Conservation (phyloP, 2,329 filamentous ascomycete species). For the Emmonsia crescens region DNA sequence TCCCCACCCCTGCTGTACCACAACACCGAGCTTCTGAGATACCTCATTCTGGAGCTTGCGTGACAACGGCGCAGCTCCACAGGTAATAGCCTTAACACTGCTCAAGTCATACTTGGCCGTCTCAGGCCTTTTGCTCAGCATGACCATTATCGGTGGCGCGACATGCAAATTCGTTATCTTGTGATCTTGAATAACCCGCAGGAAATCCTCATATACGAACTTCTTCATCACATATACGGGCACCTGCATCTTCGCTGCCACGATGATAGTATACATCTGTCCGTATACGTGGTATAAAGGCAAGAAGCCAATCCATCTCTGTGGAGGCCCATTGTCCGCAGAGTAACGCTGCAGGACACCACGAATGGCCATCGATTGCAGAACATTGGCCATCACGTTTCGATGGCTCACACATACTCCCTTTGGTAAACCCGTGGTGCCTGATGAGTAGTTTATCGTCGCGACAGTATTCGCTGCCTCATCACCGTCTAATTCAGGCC, state of each 20-base stretch:
- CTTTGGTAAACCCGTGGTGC: conserved; percentile 84
- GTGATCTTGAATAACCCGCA: conserved; percentile 61
- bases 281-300: conserved; percentile 9
- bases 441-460: conserved; percentile 61
- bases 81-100: conserved; percentile 70
- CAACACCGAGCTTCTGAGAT: conserved; percentile 56
- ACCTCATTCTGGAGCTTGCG: conserved; percentile 66
- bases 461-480: conserved; percentile 23
- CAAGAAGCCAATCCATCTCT: conserved; percentile 8
- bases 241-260: conserved; percentile 34
- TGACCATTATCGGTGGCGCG: conserved; percentile 71
- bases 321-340: not conserved
- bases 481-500: conserved; percentile 1
- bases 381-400: conserved; percentile 68
- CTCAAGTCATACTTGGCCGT: conserved; percentile 72
- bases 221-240: conserved; percentile 59
- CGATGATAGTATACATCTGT: conserved; percentile 38
- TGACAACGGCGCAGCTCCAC: conserved; percentile 73
- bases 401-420: conserved; percentile 76
- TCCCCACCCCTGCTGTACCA: conserved; percentile 89
- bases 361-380: conserved; percentile 37
- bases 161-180: conserved; percentile 67
- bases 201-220: conserved; percentile 73
- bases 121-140: conserved; percentile 65
- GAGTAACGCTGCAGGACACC: not conserved